Percentiles rank a stretch among this genome's conserved stretches.
These are phyloP conservation scores for Entomortierella chlamydospora DNA, from an alignment of 192 early-diverging fungal species.

Conservation along the genomic window DNA sequence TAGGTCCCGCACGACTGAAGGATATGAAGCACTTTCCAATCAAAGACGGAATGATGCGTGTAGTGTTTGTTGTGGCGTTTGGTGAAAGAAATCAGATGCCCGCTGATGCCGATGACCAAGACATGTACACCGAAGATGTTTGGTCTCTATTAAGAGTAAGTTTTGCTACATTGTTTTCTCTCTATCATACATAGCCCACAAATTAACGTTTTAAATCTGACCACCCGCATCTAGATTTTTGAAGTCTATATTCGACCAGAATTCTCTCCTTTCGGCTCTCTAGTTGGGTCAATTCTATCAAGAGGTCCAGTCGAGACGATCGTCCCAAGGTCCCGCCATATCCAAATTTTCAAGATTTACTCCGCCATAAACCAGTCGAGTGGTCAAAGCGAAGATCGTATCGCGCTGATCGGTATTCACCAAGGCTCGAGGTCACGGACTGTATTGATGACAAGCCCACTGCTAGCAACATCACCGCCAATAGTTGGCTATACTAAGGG, in stretches of 20 bases:
- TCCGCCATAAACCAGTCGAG: neutral
- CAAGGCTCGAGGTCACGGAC: constrained; percentile 1
- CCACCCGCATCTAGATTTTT: constrained; percentile 17
- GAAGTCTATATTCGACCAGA: constrained; percentile 18
- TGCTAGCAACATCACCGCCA: constrained; percentile 5
- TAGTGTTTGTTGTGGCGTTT: constrained; percentile 38
- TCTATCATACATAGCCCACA: no score
- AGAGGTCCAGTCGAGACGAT: constrained; percentile 21
- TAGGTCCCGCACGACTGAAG: constrained; percentile 27
- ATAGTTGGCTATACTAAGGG: neutral
- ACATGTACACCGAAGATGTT: constrained; percentile 11
- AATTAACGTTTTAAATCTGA: no score
- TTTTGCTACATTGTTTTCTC: no score
- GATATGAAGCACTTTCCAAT: constrained; percentile 21
- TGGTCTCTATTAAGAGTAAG: constrained; percentile 27
- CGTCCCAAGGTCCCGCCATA: neutral
- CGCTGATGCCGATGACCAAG: neutral
- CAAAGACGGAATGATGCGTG: constrained; percentile 2
- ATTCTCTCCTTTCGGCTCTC: no score
- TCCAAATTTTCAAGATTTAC: constrained; percentile 20
- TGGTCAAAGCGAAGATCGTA: neutral
- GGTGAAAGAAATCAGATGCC: neutral
- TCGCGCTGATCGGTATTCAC: constrained; percentile 35
- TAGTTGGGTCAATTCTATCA: neutral
- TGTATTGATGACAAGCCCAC: constrained; percentile 19